phyloP scores from a whole-genome alignment of 2,329 filamentous ascomycete species.

The Plectosphaerella plurivora region DNA sequence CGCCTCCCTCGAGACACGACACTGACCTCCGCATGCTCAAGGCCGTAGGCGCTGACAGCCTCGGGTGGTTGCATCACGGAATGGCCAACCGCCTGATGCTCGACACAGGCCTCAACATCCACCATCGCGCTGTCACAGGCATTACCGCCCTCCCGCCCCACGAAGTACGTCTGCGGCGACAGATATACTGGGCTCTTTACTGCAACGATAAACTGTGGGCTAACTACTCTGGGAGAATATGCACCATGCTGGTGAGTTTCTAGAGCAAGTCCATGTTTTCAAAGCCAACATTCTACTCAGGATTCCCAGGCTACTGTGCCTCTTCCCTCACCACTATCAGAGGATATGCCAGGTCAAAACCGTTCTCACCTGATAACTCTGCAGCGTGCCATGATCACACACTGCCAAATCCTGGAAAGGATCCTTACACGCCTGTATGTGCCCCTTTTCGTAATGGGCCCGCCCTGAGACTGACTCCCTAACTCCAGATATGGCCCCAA shows the following conservation, averaged over 20 bases:
- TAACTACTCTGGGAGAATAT: conserved; percentile 28
- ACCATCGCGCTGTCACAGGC: conserved; percentile 19
- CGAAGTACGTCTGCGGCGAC: conserved; percentile 25
- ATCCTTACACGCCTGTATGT: conserved; percentile 23
- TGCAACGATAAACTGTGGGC: conserved; percentile 28
- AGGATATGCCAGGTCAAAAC: background rate
- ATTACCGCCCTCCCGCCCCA: conserved; percentile 14
- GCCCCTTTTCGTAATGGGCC: background rate
- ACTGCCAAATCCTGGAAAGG: conserved; percentile 13
- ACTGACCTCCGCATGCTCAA: conserved; percentile 4
- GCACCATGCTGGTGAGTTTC: conserved; percentile 25
- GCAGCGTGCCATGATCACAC: conserved; percentile 20
- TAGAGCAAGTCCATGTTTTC: background rate
- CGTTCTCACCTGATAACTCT: conserved; percentile 3
- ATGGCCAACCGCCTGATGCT: conserved; percentile 28
- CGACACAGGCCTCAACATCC: conserved; percentile 31
- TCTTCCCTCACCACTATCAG: conserved; percentile 11
- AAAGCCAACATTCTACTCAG: conserved; percentile 8
- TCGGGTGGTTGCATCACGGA: conserved; percentile 29
- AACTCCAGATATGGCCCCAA: conserved; percentile 24
- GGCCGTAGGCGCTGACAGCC: conserved; percentile 27
- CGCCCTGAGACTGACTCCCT: conserved; percentile 16
- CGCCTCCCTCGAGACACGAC: too few species aligned
- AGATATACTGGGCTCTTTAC: conserved; percentile 30
- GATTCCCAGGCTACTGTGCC: conserved; percentile 25